phyloP scores from a whole-genome alignment of 768 basidiomycete genomes.

The Termitomyces sp. region DNA sequence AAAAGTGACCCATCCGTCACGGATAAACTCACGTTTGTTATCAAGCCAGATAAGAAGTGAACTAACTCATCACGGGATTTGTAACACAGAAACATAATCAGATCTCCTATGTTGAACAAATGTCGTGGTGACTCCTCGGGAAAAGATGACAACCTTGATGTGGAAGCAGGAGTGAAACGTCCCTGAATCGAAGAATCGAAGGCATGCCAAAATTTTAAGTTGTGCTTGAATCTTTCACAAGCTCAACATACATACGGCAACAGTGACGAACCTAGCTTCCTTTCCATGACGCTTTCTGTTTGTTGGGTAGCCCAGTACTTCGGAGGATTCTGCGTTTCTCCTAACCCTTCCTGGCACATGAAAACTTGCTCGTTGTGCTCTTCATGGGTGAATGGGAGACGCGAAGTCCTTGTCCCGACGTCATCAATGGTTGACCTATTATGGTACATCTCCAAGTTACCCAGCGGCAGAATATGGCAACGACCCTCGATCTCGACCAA shows the following conservation, averaged over 20 bases:
- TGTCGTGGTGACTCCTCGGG: slow-evolving; percentile 6
- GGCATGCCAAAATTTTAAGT: slow-evolving; percentile 11
- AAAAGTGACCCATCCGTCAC: not conserved
- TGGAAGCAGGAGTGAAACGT: slow-evolving; percentile 2
- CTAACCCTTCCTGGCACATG: not conserved
- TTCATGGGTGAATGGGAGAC: not conserved
- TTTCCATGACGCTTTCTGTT: slow-evolving; percentile 10
- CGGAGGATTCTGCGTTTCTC: not conserved
- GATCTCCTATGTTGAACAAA: slow-evolving; percentile 1
- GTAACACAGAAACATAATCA: slow-evolving; percentile 1
- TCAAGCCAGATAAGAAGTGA: not conserved
- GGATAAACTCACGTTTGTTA: not conserved
- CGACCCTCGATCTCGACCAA: slow-evolving; percentile 9
- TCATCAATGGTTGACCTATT: slow-evolving; percentile 1
- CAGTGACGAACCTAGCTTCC: slow-evolving; percentile 10
- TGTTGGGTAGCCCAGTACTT: not conserved
- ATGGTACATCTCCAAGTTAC: slow-evolving; percentile 11
- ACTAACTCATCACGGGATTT: not conserved
- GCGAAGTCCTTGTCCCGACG: not conserved
- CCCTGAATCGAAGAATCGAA: slow-evolving; percentile 15
- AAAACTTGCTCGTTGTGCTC: not conserved
- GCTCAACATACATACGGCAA: slow-evolving; percentile 10
- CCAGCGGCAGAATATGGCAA: slow-evolving; percentile 12
- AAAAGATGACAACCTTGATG: not conserved
- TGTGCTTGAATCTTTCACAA: slow-evolving; percentile 8